Evolutionary conservation across 2,329 filamentous ascomycete genomes (phyloP), one percentile per base, ranked within the genome.

Genomic region (Penicillium sp.): DNA sequence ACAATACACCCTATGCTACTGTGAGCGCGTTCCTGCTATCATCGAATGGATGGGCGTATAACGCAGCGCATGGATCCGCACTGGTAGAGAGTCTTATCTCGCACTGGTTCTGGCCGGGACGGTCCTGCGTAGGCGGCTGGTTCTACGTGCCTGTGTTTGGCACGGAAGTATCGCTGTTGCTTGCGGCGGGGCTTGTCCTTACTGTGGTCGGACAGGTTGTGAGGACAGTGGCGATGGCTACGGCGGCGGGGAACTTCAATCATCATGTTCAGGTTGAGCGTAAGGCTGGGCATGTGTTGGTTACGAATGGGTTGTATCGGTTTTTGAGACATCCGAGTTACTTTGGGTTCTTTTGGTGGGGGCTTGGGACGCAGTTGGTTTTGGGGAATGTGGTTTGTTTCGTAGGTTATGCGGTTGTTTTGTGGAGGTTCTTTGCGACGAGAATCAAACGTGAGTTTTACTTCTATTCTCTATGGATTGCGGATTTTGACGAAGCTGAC

Each of bases 341-440:
- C 70, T 96, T 97, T 73, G 93, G 91, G 3, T 98, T 96, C 74
- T 98, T 95, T 70, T 97, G 89, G 83, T 98, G 91, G 91, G 89
- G 87, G 0, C 63, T 97, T n/a, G 93, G 93, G 4, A 95, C 90
- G 10, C 93, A 98, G 74, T 64, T 97, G 35, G 81, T 95, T 44
- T 76, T 96, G 54, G 91, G 91, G 14, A 98, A 98, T 69, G 70
- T 79, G 7, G 55, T 95, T 2, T 95, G 89, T 65, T 81, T 94
- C 47, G 56, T 84, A 6, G 86, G 71, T 1, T 97, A 95, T 72
- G 70, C 80, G 0, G 66, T 77, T 6, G 85, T 94, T 13, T 68
- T 98, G 56, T 96, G 88, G 88, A 77, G 73, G 50, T 98, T 98
- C 68, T 98, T 98, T 65, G 77, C 75, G 13, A 71, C 66, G 10